phyloP scores from a whole-genome alignment of 225 moss, liverwort and hornwort genomes.

The Asterella californica region DNA sequence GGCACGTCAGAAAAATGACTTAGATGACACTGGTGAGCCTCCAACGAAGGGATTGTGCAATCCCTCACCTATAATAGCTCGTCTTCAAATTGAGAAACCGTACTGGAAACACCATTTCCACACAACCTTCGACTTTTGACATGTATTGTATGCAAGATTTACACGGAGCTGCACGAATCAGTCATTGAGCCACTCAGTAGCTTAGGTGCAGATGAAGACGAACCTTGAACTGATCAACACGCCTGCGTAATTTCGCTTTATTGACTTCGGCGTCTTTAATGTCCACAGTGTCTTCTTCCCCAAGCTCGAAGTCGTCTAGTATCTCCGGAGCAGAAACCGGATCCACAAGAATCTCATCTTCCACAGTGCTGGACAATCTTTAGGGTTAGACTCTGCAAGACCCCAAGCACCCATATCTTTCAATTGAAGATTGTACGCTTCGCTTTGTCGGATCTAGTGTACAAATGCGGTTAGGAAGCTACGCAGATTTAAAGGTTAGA shows the following conservation, averaged over 20 bases:
- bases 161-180: not conserved
- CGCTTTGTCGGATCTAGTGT: not conserved
- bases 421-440: conserved; percentile 23
- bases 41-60: not conserved
- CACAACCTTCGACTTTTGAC: not conserved
- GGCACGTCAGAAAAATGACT: not conserved
- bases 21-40: not conserved
- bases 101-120: not conserved
- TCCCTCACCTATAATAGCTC: not conserved
- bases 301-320: conserved; percentile 90
- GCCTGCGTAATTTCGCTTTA: conserved; percentile 80
- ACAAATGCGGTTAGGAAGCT: not conserved
- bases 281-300: conserved; percentile 73
- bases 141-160: not conserved
- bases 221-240: conserved; percentile 94
- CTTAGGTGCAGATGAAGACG: not conserved
- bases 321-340: conserved; percentile 85
- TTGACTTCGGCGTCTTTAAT: conserved; percentile 88
- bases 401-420: conserved; percentile 26
- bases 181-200: not conserved
- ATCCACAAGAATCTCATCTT: conserved; percentile 95
- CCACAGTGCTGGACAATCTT: conserved; percentile 83
- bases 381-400: conserved; percentile 51
- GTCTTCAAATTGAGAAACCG: not conserved
- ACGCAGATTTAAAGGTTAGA: not conserved